Evolutionary conservation across 345 rosid genomes (phyloP).

Genomic region (Camelina laxa): DNA sequence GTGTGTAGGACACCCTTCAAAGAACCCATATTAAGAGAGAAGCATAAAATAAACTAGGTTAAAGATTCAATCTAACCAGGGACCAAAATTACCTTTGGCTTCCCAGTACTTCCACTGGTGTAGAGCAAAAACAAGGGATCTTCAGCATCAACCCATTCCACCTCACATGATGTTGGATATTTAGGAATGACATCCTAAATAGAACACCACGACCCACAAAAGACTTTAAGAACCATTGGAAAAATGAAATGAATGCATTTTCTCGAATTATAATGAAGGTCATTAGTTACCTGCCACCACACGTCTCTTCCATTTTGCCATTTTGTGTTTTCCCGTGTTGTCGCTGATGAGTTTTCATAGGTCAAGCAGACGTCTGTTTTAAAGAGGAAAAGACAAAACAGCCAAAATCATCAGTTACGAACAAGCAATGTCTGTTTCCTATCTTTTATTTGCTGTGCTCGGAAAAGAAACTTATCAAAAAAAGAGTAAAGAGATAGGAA

Average conservation of each 20-base stretch:
- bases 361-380: constrained; percentile 73
- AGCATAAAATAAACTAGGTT: neutral
- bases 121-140: constrained; percentile 94
- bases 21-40: constrained; percentile 38
- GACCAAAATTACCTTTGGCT: constrained; percentile 76
- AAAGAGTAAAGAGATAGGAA: no score
- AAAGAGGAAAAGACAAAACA: constrained; percentile 23
- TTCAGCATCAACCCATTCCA: constrained; percentile 99
- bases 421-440: neutral
- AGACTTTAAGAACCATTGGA: constrained; percentile 1
- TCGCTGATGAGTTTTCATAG: constrained; percentile 71
- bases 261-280: neutral
- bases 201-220: constrained; percentile 29
- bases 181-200: constrained; percentile 79
- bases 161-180: constrained; percentile 80
- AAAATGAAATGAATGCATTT: neutral
- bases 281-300: constrained; percentile 89
- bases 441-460: constrained; percentile 1
- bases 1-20: constrained; percentile 95
- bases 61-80: constrained; percentile 4
- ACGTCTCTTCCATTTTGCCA: constrained; percentile 89
- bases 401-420: constrained; percentile 29
- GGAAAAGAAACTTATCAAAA: neutral
- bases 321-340: constrained; percentile 74
- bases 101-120: constrained; percentile 99